These are phyloP conservation scores for Phaeotremella skinneri DNA, from an alignment of 768 basidiomycete species.

Conservation along the genomic window DNA sequence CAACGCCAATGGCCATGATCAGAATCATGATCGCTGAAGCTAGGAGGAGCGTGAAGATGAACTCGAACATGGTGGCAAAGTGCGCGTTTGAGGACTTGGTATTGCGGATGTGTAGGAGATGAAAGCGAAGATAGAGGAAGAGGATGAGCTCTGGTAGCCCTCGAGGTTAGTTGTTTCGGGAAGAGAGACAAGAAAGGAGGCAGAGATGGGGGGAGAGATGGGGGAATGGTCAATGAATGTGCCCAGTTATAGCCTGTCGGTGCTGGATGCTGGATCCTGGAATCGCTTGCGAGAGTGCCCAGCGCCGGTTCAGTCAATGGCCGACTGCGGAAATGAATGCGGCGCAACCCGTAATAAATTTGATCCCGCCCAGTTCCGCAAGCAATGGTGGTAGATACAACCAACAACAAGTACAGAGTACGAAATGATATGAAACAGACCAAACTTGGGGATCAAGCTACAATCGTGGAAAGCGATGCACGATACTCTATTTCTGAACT, in stretches of 20 bases:
- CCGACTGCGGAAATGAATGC: not conserved
- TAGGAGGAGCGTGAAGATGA: slow-evolving; percentile 45
- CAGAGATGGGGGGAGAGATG: not conserved
- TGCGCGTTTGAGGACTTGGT: not conserved
- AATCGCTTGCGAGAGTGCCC: slow-evolving; percentile 1
- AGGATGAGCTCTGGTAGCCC: too few relatives aligned
- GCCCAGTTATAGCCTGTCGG: too few relatives aligned
- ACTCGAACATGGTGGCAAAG: slow-evolving; percentile 30
- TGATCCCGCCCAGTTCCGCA: too few relatives aligned
- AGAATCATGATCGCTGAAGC: slow-evolving; percentile 46
- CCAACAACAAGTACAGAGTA: too few relatives aligned
- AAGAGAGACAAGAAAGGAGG: not conserved
- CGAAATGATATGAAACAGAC: too few relatives aligned
- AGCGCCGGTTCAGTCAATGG: not conserved
- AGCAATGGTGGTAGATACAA: too few relatives aligned
- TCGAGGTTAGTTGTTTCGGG: not conserved
- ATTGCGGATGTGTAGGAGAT: too few relatives aligned
- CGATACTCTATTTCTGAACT: not conserved
- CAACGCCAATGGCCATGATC: slow-evolving; percentile 43
- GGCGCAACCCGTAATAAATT: too few relatives aligned
- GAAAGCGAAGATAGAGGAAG: too few relatives aligned
- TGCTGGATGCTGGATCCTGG: too few relatives aligned
- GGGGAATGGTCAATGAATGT: not conserved
- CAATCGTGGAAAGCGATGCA: too few relatives aligned
- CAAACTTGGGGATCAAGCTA: too few relatives aligned